These are phyloP conservation scores for Penicillium glabrum DNA, from an alignment of 2,329 filamentous ascomycete species.

Conservation along the genomic window DNA sequence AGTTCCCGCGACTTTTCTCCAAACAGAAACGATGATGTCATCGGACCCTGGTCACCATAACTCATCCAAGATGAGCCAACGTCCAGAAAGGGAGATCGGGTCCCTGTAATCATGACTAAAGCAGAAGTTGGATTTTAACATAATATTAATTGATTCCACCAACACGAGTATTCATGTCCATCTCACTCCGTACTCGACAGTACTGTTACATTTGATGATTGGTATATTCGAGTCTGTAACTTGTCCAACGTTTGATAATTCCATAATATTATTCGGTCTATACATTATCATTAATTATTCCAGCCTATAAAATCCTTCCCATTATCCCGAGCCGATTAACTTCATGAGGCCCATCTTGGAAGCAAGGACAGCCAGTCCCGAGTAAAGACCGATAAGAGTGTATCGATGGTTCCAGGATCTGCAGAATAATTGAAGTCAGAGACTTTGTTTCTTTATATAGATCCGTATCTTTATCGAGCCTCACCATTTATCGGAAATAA, in stretches of 20 bases:
- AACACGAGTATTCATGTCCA: too few relatives aligned
- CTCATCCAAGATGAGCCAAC: too few relatives aligned
- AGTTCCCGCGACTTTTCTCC: background rate
- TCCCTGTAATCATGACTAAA: background rate
- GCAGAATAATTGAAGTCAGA: background rate
- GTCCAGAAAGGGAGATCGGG: background rate
- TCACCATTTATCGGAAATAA: background rate
- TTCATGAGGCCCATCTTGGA: background rate
- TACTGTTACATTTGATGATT: background rate
- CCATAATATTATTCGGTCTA: background rate
- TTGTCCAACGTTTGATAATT: background rate
- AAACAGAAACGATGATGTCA: background rate
- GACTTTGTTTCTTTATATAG: background rate
- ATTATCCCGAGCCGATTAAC: background rate
- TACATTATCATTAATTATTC: background rate
- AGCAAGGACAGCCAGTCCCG: background rate
- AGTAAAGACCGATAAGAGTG: background rate
- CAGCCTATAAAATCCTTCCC: background rate
- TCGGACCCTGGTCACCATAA: background rate
- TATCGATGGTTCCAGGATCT: background rate
- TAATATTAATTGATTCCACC: background rate
- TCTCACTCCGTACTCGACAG: background rate
- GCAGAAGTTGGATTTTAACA: background rate
- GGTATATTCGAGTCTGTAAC: background rate
- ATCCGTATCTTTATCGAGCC: background rate